Evolutionary conservation across 192 early-diverging fungal genomes (phyloP), one percentile per base, ranked within the genome.

Genomic region (Coemansia sp.): DNA sequence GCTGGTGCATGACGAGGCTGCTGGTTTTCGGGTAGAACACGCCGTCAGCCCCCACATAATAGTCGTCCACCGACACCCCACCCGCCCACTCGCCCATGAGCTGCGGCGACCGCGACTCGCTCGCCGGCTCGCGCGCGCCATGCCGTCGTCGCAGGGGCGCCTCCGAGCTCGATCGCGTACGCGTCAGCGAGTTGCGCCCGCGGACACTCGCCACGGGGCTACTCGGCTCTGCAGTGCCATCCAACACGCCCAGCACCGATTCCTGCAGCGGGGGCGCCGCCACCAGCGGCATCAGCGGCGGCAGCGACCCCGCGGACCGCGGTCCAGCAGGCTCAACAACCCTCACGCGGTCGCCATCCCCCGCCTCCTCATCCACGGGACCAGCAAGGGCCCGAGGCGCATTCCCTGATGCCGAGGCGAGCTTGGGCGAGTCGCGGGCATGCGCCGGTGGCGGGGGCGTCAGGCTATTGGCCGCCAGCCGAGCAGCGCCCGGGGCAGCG

Each of bases 1-100:
- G 85, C 74, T 92, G 89, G 73, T 98, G 95, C 45, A 69, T 77
- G 10, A 79, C 70, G 5, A 78, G 71, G 21, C 31, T 67, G 62
- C 59, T 71, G 14, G 65, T 72, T 27, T 78, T 78, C 16, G 81
- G 81, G 40, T 83, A 83, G 21, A 83, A 69, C n/a, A 83, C 72
- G 17, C 81, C 81, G 39, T 83, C 81, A 42, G 75, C 81, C 1
- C 81, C 81, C 48, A 78, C 81, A 27, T 75, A 77, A 56, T 72
- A 83, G 68, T 83, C 81, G 62, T 78, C 75, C 13, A 74, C 46
- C 17, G 70, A 72, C 6, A 82, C 79, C 73, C 27, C 51, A 31
- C 51, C 51, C 7, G 16, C 69, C 73, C 78, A 64, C 46, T 75
- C 72, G n/a, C 69, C 67, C 29, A 61, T 60, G 4, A 40, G 39